Evolutionary conservation across 257 asterid species (phyloP).

Genomic region (Ehretia macrophylla): DNA sequence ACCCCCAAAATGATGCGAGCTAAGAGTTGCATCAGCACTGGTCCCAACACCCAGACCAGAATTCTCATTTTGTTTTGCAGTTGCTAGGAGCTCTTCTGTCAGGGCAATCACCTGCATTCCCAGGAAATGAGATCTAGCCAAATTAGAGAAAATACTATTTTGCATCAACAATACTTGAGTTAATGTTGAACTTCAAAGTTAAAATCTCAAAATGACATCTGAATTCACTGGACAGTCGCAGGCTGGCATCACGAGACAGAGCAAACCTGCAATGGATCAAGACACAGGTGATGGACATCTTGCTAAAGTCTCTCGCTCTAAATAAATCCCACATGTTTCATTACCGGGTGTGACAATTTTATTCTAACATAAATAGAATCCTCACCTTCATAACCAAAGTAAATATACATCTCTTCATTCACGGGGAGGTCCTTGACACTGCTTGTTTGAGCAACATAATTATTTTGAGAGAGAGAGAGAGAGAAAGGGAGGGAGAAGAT

Average conservation of each 20-base stretch:
- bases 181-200: slow-evolving; percentile 46
- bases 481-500: slow-evolving; percentile 35
- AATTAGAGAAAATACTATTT: slow-evolving; percentile 18
- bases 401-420: slow-evolving; percentile 51
- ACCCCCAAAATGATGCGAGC: slow-evolving; percentile 38
- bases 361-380: slow-evolving; percentile 36
- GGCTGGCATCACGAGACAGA: slow-evolving; percentile 75
- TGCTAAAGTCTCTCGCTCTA: slow-evolving; percentile 40
- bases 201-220: slow-evolving; percentile 78
- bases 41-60: slow-evolving; percentile 44
- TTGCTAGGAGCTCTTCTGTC: slow-evolving; percentile 89
- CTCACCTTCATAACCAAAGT: slow-evolving; percentile 71
- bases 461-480: slow-evolving; percentile 40
- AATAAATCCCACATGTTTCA: slow-evolving; percentile 45
- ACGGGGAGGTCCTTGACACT: slow-evolving; percentile 52
- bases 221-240: slow-evolving; percentile 66
- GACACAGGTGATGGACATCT: slow-evolving; percentile 86
- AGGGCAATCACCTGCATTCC: slow-evolving; percentile 74
- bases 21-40: slow-evolving; percentile 45
- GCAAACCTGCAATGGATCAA: slow-evolving; percentile 95
- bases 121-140: slow-evolving; percentile 18
- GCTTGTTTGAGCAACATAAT: slow-evolving; percentile 54
- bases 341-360: slow-evolving; percentile 32
- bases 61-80: slow-evolving; percentile 70
- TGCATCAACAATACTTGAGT: slow-evolving; percentile 17